Conservation (phyloP, 2,329 filamentous ascomycete species). For the Microdochium bolleyi region DNA sequence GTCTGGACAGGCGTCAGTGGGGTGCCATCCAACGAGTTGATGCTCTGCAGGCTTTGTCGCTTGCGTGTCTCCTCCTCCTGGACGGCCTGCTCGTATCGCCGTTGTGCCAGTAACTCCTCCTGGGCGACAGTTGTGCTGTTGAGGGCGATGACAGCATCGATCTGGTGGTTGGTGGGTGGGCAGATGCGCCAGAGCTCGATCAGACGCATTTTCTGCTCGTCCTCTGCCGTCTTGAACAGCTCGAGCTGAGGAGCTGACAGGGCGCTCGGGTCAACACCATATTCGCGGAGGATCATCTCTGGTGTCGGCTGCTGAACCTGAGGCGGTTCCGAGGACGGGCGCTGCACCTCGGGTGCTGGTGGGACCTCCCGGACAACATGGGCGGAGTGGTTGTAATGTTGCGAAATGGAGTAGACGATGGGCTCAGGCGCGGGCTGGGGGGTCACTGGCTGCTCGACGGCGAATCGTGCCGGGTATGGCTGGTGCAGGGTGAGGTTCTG, state of each 20-base stretch:
- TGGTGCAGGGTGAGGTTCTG: conserved; percentile 57
- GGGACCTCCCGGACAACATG: conserved; percentile 42
- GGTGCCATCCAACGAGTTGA: conserved; percentile 48
- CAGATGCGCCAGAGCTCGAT: conserved; percentile 82
- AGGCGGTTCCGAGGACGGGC: conserved; percentile 38
- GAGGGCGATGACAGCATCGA: conserved; percentile 46
- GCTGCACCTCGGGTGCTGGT: conserved; percentile 20
- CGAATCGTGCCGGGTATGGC: conserved; percentile 12
- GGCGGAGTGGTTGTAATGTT: conserved; percentile 73
- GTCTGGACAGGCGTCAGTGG: conserved; percentile 40
- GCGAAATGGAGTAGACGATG: conserved; percentile 64
- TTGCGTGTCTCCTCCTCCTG: conserved; percentile 31
- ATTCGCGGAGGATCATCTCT: conserved; percentile 48
- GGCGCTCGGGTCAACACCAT: conserved; percentile 59
- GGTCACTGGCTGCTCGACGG: conserved; percentile 12
- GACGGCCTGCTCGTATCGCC: conserved; percentile 48
- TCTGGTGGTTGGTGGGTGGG: conserved; percentile 52
- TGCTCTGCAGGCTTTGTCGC: conserved; percentile 14
- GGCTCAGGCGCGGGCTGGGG: conserved; percentile 22
- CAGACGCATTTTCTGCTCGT: conserved; percentile 63
- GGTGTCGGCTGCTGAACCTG: conserved; percentile 36
- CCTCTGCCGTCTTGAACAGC: conserved; percentile 65
- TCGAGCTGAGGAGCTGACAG: conserved; percentile 66
- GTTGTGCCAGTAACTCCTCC: conserved; percentile 49
- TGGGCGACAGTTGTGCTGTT: conserved; percentile 45